Evolutionary conservation across 2,329 filamentous ascomycete species (phyloP).

Genomic region (Aspergillus tamarii): DNA sequence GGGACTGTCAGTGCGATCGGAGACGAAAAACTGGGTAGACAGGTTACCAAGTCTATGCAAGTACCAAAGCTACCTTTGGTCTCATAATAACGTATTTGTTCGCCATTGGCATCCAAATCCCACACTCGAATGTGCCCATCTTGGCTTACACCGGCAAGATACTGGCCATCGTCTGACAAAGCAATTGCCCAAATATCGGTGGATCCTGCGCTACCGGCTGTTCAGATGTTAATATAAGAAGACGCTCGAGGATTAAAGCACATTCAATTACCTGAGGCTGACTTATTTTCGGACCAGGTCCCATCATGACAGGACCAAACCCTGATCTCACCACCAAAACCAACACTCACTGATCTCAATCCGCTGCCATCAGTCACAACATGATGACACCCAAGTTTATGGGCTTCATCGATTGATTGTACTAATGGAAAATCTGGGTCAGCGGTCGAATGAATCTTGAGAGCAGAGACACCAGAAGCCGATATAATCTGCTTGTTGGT

Average conservation of each 20-base stretch:
- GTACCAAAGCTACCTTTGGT: conserved; percentile 92
- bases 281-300: conserved; percentile 56
- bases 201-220: conserved; percentile 53
- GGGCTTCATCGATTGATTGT: conserved; percentile 78
- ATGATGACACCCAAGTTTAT: conserved; percentile 91
- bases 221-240: conserved; percentile 5
- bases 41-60: conserved; percentile 73
- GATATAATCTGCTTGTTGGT: conserved; percentile 76
- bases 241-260: not conserved
- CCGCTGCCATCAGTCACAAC: conserved; percentile 72
- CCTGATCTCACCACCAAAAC: conserved; percentile 87
- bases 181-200: conserved; percentile 86
- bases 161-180: conserved; percentile 80
- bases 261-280: conserved; percentile 46
- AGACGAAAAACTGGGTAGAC: conserved; percentile 10
- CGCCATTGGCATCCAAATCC: conserved; percentile 62
- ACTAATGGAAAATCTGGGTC: conserved; percentile 72
- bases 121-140: conserved; percentile 89
- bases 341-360: conserved; percentile 75
- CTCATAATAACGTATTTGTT: conserved; percentile 80
- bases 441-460: conserved; percentile 78
- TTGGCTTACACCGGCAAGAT: conserved; percentile 82
- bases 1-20: conserved; percentile 17
- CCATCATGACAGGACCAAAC: conserved; percentile 71
- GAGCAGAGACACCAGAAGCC: conserved; percentile 78